phyloP scores from a whole-genome alignment of 805 yeast genomes.

The Yamadazyma akitaensis region DNA sequence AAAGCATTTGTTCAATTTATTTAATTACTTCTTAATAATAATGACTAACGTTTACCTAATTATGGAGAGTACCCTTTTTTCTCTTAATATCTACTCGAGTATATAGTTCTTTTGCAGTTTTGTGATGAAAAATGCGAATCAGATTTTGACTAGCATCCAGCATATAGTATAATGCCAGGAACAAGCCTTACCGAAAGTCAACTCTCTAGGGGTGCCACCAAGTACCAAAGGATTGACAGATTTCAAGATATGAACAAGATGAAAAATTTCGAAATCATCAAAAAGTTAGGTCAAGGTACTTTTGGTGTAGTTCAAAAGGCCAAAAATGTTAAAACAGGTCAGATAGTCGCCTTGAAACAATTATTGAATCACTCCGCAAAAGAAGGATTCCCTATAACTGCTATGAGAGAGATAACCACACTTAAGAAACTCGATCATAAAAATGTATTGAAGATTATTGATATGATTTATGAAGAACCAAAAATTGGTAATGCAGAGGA shows the following conservation, averaged over 20 bases:
- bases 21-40: not conserved
- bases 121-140: constrained; percentile 1
- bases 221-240: constrained; percentile 11
- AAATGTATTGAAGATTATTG: constrained; percentile 74
- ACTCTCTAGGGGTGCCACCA: not conserved
- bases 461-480: constrained; percentile 57
- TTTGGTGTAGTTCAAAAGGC: constrained; percentile 83
- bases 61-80: not conserved
- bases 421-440: constrained; percentile 65
- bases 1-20: constrained; percentile 2
- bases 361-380: constrained; percentile 73
- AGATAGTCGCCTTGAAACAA: constrained; percentile 82
- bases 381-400: constrained; percentile 90
- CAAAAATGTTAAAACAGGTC: constrained; percentile 46
- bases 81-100: not conserved
- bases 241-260: constrained; percentile 33
- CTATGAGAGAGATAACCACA: constrained; percentile 85
- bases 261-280: constrained; percentile 29
- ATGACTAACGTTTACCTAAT: not conserved
- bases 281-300: constrained; percentile 43
- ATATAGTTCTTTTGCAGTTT: not conserved
- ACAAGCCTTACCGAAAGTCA: not conserved
- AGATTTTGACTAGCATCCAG: not conserved
- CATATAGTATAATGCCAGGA: not conserved
- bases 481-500: constrained; percentile 32